Base-by-base conservation (phyloP, 2,329 filamentous ascomycete genomes). In the Geosmithia morbida region DNA sequence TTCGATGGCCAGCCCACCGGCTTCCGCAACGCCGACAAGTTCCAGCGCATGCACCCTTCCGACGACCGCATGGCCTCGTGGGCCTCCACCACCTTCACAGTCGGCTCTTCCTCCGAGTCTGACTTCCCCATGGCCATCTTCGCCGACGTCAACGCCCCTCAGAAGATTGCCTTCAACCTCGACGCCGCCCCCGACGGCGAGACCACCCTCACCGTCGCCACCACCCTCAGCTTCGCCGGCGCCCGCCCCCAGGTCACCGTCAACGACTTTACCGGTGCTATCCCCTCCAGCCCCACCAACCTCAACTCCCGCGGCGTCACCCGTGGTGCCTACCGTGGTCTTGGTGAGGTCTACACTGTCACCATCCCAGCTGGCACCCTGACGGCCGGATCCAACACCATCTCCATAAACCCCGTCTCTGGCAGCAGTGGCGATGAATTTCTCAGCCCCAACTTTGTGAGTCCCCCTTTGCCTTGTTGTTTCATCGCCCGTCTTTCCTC, bases 91-190 rank as follows among this genome's bases (percentile, higher is more conserved):
- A 82, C 77, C 1, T 82, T 79, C 61, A 81, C 74, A 2, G 72
- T 81, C 11, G 79, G 77, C 41, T 70, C 69, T 19, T 75, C 71
- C 20, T 57, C 63, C 6, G 56, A 70, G 1, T 61, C 62, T 3
- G 68, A 71, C 49, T 80, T 83, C 56, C 79, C 80, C 42, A 83
- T 84, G 80, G 79, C 79, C 0, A 59, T 82, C 22, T 80, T 81
- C 63, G 77, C 81, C 58, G 59, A 59, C 20, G 71, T 75, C 48
- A 82, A 83, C 61, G 69, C 68, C 50, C 74, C 74, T 0, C 64
- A 76, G 14, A 81, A 74, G 1, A 81, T 83, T 61, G 70, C 70
- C 42, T 80, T 83, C 59, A 71, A 68, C 22, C 67, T 80, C 1
- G 61, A 58, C 13, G 68, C 72, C 16, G 67, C 68, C 2, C 68